phyloP scores from a whole-genome alignment of 805 yeast genomes.

The Lipomyces kockii region DNA sequence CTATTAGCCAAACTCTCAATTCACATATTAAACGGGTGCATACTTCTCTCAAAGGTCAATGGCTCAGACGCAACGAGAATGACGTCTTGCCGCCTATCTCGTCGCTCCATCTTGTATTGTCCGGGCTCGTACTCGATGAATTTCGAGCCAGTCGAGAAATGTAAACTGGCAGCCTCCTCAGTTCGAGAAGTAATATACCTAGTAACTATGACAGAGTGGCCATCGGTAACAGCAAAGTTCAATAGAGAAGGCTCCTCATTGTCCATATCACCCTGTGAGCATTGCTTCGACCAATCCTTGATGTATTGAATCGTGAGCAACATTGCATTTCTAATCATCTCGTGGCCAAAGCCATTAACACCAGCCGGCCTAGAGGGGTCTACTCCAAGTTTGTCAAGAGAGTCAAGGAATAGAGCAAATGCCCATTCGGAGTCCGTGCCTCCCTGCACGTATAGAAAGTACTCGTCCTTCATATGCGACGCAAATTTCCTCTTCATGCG shows the following conservation, averaged over 20 bases:
- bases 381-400: slow-evolving; percentile 72
- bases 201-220: slow-evolving; percentile 80
- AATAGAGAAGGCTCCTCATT: slow-evolving; percentile 75
- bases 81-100: slow-evolving; percentile 90
- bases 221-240: slow-evolving; percentile 95
- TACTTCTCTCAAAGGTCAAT: slow-evolving; percentile 83
- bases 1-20: neutral
- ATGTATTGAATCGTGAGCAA: slow-evolving; percentile 73
- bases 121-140: slow-evolving; percentile 91
- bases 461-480: slow-evolving; percentile 76
- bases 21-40: neutral
- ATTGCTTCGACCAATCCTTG: slow-evolving; percentile 76
- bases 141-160: slow-evolving; percentile 90
- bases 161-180: slow-evolving; percentile 95
- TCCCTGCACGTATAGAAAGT: slow-evolving; percentile 82
- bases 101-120: slow-evolving; percentile 89
- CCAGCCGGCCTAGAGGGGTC: slow-evolving; percentile 60
- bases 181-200: slow-evolving; percentile 86
- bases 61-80: slow-evolving; percentile 98
- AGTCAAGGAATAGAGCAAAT: slow-evolving; percentile 84
- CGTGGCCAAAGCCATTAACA: slow-evolving; percentile 52
- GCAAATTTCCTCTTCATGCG: slow-evolving; percentile 74
- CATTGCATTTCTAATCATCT: slow-evolving; percentile 67
- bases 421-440: slow-evolving; percentile 96
- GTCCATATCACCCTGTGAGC: slow-evolving; percentile 48